These are phyloP conservation scores for Cyclocybe aegerita DNA, from an alignment of 768 basidiomycete species.

Conservation along the genomic window DNA sequence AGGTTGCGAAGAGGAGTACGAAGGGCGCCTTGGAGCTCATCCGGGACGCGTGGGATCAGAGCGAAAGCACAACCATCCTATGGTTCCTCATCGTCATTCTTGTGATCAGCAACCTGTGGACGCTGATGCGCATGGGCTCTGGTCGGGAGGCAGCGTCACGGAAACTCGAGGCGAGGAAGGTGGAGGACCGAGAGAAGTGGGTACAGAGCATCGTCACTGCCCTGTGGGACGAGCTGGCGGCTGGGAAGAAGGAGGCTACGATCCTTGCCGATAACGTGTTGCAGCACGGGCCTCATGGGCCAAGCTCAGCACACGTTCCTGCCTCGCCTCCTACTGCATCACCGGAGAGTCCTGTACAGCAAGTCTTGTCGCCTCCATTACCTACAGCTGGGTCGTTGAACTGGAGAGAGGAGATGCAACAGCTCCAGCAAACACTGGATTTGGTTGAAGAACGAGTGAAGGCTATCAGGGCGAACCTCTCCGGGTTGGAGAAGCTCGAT, in stretches of 20 bases:
- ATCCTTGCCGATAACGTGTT: slow-evolving; percentile 8
- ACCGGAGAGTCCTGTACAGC: slow-evolving; percentile 1
- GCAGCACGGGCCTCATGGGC: background rate
- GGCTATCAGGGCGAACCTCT: slow-evolving; percentile 40
- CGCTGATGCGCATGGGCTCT: slow-evolving; percentile 41
- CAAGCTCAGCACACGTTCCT: no score
- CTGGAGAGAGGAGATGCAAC: slow-evolving; percentile 47
- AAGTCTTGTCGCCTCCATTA: background rate
- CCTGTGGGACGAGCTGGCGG: slow-evolving; percentile 70
- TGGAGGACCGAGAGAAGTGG: slow-evolving; percentile 73
- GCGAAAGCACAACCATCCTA: slow-evolving; percentile 67
- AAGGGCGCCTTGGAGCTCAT: slow-evolving; percentile 76
- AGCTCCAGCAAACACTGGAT: slow-evolving; percentile 52
- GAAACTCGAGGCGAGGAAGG: slow-evolving; percentile 50
- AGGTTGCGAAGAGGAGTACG: slow-evolving; percentile 71
- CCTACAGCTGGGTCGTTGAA: slow-evolving; percentile 4
- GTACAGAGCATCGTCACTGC: slow-evolving; percentile 69
- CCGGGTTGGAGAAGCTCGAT: slow-evolving; percentile 16
- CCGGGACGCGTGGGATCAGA: slow-evolving; percentile 77
- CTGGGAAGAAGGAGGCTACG: slow-evolving; percentile 32
- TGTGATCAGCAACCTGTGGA: slow-evolving; percentile 79
- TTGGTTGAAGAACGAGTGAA: slow-evolving; percentile 55
- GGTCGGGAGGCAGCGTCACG: slow-evolving; percentile 40
- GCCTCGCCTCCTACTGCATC: no score
- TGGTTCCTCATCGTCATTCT: slow-evolving; percentile 71